Evolutionary conservation across 371 early-diverging fungal genomes (phyloP).

Genomic region (Rhizopus stolonifer): DNA sequence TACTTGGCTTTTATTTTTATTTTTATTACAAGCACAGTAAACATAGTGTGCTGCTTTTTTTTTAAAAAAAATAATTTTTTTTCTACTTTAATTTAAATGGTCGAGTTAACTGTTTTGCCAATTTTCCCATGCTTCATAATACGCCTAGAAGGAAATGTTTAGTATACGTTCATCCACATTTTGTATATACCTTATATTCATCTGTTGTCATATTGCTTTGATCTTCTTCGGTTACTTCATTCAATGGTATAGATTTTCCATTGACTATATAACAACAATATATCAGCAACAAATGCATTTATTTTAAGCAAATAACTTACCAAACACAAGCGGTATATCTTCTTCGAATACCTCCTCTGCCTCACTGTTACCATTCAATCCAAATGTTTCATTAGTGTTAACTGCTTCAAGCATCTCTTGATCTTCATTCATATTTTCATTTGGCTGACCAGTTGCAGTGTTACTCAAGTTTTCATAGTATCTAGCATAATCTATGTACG

Average conservation of each 20-base stretch:
- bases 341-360: slow-evolving; percentile 32
- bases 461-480: slow-evolving; percentile 43
- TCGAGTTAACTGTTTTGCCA: slow-evolving; percentile 40
- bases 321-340: slow-evolving; percentile 44
- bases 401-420: slow-evolving; percentile 28
- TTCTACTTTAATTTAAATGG: no score
- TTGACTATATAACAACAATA: slow-evolving; percentile 25
- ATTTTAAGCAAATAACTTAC: slow-evolving; percentile 21
- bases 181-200: slow-evolving; percentile 48
- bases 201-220: slow-evolving; percentile 59
- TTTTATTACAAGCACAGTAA: no score
- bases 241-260: slow-evolving; percentile 53
- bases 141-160: slow-evolving; percentile 29
- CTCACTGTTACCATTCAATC: neutral
- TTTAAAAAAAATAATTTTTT: no score
- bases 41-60: no score
- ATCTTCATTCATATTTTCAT: neutral
- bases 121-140: slow-evolving; percentile 53
- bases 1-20: no score
- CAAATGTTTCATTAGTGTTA: slow-evolving; percentile 25
- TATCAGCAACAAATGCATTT: neutral
- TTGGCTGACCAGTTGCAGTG: neutral
- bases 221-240: slow-evolving; percentile 59
- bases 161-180: neutral
- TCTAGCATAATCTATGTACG: slow-evolving; percentile 38